A percentile compares a stretch with the other conserved stretches of the same genome.
Conservation (phyloP, 306 rosid species). For the Dalbergia cochinchinensis region DNA sequence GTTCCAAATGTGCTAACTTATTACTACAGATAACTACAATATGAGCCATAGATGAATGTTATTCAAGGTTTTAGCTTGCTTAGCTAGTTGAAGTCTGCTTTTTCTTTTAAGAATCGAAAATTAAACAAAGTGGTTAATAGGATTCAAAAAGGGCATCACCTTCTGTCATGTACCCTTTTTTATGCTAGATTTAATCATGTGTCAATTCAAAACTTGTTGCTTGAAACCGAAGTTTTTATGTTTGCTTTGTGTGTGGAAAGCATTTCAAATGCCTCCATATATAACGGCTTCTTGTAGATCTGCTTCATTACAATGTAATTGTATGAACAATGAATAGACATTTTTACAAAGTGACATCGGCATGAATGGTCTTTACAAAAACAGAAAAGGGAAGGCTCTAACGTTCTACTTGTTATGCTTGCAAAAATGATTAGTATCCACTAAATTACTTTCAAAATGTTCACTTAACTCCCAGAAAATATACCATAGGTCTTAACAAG, state of each 20-base stretch:
- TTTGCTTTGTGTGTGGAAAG: slow-evolving; percentile 34
- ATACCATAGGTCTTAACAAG: slow-evolving; percentile 25
- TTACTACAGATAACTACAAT: neutral
- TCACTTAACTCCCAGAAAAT: slow-evolving; percentile 5
- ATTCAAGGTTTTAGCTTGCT: slow-evolving; percentile 9
- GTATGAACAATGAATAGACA: slow-evolving; percentile 34
- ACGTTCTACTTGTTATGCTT: slow-evolving; percentile 20
- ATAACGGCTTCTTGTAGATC: slow-evolving; percentile 44
- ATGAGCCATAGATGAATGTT: neutral
- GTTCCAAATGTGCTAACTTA: neutral
- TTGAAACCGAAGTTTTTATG: slow-evolving; percentile 49
- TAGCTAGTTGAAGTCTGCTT: slow-evolving; percentile 10
- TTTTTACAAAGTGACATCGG: slow-evolving; percentile 10
- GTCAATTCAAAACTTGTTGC: slow-evolving; percentile 41
- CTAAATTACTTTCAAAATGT: neutral
- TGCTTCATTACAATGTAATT: slow-evolving; percentile 45
- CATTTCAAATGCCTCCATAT: neutral
- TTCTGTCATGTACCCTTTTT: slow-evolving; percentile 1
- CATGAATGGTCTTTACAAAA: neutral
- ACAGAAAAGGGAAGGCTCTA: neutral
- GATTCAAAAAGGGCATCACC: slow-evolving; percentile 6
- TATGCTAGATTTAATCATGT: slow-evolving; percentile 28
- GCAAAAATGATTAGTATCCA: slow-evolving; percentile 13
- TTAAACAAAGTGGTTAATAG: neutral
- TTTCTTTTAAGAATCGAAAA: neutral